phyloP scores from a whole-genome alignment of 2,329 filamentous ascomycete species.

The Aspergillus caelatus region DNA sequence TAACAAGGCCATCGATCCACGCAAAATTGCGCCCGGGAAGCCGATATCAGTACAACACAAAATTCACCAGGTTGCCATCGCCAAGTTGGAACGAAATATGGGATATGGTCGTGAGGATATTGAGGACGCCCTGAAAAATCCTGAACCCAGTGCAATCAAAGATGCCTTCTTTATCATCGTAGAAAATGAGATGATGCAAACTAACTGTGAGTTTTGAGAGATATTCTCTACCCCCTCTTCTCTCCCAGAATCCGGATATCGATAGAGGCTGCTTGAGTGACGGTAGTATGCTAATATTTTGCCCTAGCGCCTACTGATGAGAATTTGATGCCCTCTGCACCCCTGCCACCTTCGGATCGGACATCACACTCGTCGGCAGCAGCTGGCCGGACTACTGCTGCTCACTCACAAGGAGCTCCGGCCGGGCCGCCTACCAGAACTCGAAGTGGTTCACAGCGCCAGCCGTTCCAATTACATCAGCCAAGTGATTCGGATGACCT shows the following conservation, averaged over 20 bases:
- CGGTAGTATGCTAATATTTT: background rate
- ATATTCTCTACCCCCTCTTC: background rate
- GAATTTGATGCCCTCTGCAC: conserved; percentile 31
- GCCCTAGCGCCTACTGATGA: conserved; percentile 40
- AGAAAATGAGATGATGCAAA: conserved; percentile 96
- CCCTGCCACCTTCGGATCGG: conserved; percentile 34
- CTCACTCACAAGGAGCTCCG: conserved; percentile 23
- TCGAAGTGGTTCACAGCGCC: conserved; percentile 30
- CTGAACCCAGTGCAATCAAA: conserved; percentile 97
- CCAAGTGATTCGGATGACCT: conserved; percentile 33
- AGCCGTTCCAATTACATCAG: conserved; percentile 27
- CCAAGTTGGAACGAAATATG: conserved; percentile 97
- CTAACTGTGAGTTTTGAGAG: conserved; percentile 70
- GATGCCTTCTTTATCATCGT: conserved; percentile 97
- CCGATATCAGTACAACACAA: conserved; percentile 80
- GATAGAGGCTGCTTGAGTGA: background rate
- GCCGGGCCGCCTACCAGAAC: conserved; percentile 25
- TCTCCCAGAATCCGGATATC: background rate
- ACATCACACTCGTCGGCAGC: conserved; percentile 22
- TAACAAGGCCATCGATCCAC: conserved; percentile 84
- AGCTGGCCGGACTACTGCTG: conserved; percentile 19
- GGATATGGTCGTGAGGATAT: conserved; percentile 95
- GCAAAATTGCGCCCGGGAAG: conserved; percentile 77
- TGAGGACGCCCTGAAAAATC: conserved; percentile 85
- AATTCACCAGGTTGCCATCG: conserved; percentile 87